Evolutionary conservation across 2,329 filamentous ascomycete species (phyloP).

Genomic region (Cladosporium phlei): DNA sequence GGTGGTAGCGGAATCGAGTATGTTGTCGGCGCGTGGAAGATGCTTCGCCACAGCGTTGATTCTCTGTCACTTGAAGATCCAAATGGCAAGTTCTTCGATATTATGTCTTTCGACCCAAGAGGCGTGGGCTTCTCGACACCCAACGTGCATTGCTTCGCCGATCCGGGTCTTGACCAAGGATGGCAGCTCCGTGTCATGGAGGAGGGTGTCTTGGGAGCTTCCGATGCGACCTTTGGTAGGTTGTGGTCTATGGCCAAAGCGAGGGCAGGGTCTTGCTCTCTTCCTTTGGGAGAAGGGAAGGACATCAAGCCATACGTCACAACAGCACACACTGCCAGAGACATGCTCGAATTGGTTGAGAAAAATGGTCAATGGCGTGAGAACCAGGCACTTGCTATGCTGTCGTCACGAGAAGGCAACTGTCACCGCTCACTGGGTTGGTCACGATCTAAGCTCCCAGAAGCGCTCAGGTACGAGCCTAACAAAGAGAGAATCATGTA

Average conservation of each 20-base stretch:
- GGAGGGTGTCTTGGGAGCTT: constrained; percentile 32
- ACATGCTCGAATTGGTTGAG: constrained; percentile 49
- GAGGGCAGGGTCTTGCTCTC: constrained; percentile 26
- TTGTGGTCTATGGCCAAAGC: constrained; percentile 40
- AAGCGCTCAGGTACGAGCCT: constrained; percentile 19
- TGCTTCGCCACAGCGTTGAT: constrained; percentile 20
- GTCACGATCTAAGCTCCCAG: neutral
- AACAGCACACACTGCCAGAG: constrained; percentile 44
- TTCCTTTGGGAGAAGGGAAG: constrained; percentile 22
- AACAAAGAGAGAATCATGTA: constrained; percentile 34
- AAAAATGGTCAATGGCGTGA: constrained; percentile 32
- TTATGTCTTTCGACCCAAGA: constrained; percentile 44
- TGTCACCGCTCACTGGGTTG: neutral
- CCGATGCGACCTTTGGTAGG: constrained; percentile 39
- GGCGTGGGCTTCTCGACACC: constrained; percentile 37
- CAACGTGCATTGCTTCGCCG: constrained; percentile 32
- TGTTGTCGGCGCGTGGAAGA: constrained; percentile 23
- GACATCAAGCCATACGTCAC: constrained; percentile 43
- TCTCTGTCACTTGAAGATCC: constrained; percentile 8
- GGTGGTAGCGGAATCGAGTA: constrained; percentile 38
- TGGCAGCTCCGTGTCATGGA: constrained; percentile 35
- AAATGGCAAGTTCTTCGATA: constrained; percentile 37
- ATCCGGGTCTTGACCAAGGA: constrained; percentile 28
- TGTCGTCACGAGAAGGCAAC: neutral
- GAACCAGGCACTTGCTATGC: constrained; percentile 21